Percentiles rank a stretch among this genome's conserved stretches.
Conservation (phyloP, 176 grass and related monocot species). For the Aegilops tauschii region DNA sequence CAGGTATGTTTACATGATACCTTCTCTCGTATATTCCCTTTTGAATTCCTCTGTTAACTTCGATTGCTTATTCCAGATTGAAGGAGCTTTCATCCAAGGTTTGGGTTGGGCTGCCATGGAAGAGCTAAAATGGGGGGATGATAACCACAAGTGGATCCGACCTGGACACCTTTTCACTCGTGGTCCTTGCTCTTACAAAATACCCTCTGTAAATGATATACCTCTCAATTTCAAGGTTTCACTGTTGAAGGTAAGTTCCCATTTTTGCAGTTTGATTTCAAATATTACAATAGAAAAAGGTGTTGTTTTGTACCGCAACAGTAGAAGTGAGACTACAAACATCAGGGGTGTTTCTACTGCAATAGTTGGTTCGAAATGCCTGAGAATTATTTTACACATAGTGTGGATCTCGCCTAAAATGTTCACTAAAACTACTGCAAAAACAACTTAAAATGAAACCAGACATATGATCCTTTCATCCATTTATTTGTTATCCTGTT, state of each 20-base stretch:
- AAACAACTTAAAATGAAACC: neutral
- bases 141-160: constrained; percentile 83
- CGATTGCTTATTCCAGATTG: constrained; percentile 60
- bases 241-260: constrained; percentile 69
- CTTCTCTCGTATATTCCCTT: neutral
- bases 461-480: neutral
- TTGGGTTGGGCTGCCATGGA: constrained; percentile 90
- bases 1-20: constrained; percentile 48
- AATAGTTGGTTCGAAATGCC: neutral
- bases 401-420: neutral
- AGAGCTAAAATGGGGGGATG: constrained; percentile 98
- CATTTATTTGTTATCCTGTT: neutral
- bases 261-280: neutral
- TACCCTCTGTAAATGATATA: constrained; percentile 91
- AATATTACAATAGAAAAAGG: neutral
- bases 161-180: constrained; percentile 81
- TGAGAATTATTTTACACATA: neutral
- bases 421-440: neutral
- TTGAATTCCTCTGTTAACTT: constrained; percentile 30
- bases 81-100: constrained; percentile 96
- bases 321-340: neutral
- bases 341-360: neutral
- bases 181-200: constrained; percentile 93
- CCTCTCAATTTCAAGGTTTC: constrained; percentile 90
- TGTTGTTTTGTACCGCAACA: neutral